These are phyloP conservation scores for Ustilago bromivora DNA, from an alignment of 1,284 basidiomycete genomes.

Conservation along the genomic window DNA sequence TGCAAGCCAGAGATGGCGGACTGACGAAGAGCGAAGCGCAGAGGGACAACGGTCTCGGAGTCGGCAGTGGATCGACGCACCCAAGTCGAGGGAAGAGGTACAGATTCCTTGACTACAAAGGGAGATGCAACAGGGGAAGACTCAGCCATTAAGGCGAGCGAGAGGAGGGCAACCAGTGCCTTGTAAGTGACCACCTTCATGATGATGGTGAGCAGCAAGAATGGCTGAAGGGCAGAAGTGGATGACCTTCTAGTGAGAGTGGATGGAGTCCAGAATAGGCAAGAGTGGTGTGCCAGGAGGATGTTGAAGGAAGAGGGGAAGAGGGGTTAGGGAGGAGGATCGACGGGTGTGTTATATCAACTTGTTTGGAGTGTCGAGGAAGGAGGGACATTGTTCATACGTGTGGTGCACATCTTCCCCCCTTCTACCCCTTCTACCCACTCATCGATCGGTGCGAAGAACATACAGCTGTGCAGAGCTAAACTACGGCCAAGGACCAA, in stretches of 20 bases:
- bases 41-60: slow-evolving; percentile 32
- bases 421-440: too few species aligned
- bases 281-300: slow-evolving; percentile 1
- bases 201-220: not conserved
- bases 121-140: slow-evolving; percentile 26
- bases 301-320: slow-evolving; percentile 2
- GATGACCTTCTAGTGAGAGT: not conserved
- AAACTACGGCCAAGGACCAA: not conserved
- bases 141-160: slow-evolving; percentile 46
- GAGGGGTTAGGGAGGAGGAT: not conserved
- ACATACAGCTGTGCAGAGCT: not conserved
- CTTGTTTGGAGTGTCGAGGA: slow-evolving; percentile 12
- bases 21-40: slow-evolving; percentile 57
- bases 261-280: not conserved
- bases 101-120: slow-evolving; percentile 48
- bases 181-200: slow-evolving; percentile 43
- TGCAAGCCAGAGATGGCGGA: slow-evolving; percentile 44
- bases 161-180: slow-evolving; percentile 46
- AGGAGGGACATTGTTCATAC: slow-evolving; percentile 16
- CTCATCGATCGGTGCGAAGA: not conserved
- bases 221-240: not conserved
- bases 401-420: too few species aligned
- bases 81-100: slow-evolving; percentile 46
- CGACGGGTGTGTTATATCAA: slow-evolving; percentile 23
- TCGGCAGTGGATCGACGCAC: slow-evolving; percentile 41